Percentiles rank a stretch among this genome's conserved stretches.
These are phyloP conservation scores for Trametes sp. DNA, from an alignment of 1,284 basidiomycete genomes.

Conservation along the genomic window DNA sequence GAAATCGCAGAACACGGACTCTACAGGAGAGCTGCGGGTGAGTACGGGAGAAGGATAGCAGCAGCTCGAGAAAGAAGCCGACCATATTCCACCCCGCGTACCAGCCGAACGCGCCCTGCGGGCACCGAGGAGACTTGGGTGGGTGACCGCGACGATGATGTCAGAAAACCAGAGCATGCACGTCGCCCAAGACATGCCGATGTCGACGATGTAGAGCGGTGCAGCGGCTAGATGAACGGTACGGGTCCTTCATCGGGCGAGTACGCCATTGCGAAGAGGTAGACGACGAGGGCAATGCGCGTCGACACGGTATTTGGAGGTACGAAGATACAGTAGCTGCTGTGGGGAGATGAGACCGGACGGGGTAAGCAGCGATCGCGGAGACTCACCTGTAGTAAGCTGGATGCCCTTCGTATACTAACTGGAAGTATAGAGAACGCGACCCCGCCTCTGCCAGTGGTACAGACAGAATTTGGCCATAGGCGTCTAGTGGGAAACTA, in stretches of 20 bases:
- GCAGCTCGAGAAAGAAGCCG: slow-evolving; percentile 62
- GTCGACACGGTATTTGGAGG: too few relatives aligned
- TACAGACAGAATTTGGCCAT: too few relatives aligned
- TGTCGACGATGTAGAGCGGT: slow-evolving; percentile 74
- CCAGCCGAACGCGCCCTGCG: slow-evolving; percentile 76
- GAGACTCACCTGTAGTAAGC: too few relatives aligned
- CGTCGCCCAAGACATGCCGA: slow-evolving; percentile 76
- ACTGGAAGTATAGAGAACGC: too few relatives aligned
- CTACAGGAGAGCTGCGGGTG: too few relatives aligned
- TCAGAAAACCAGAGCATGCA: slow-evolving; percentile 74
- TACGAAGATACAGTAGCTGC: too few relatives aligned
- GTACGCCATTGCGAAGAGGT: slow-evolving; percentile 70
- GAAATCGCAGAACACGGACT: too few relatives aligned
- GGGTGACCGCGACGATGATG: slow-evolving; percentile 75
- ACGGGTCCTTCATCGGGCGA: slow-evolving; percentile 84
- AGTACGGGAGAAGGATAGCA: slow-evolving; percentile 30
- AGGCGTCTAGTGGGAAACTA: too few relatives aligned
- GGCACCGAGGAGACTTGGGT: slow-evolving; percentile 70
- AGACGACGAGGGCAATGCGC: slow-evolving; percentile 62
- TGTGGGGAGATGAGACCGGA: too few relatives aligned
- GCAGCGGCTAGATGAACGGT: slow-evolving; percentile 82
- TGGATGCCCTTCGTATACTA: too few relatives aligned
- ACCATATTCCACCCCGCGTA: slow-evolving; percentile 64
- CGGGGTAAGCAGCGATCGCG: too few relatives aligned
- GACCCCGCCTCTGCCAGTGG: too few relatives aligned